phyloP scores from a whole-genome alignment of 257 asterid species.

The Solanum arcanum region DNA sequence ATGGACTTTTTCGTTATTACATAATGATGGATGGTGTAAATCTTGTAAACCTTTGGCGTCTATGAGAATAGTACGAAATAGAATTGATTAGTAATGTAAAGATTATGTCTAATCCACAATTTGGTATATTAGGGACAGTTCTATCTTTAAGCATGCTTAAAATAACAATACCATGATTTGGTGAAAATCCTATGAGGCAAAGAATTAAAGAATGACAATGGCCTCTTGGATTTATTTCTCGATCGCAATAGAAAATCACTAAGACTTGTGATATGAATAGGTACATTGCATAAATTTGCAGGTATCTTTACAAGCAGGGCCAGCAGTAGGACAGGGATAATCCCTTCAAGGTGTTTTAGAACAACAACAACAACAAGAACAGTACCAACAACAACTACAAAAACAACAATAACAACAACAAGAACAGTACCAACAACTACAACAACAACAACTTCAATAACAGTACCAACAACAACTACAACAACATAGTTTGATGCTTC shows the following conservation, averaged over 20 bases:
- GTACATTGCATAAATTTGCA: background rate
- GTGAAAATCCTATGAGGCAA: background rate
- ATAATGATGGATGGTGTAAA: background rate
- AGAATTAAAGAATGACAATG: background rate
- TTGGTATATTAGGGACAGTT: too few species aligned
- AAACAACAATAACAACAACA: too few species aligned
- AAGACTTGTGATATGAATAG: background rate
- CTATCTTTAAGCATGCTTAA: too few species aligned
- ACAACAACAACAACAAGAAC: background rate
- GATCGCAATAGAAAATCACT: background rate
- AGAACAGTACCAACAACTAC: too few species aligned
- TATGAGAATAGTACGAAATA: too few species aligned
- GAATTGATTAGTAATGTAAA: background rate
- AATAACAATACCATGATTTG: background rate
- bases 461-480: too few species aligned
- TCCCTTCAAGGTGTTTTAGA: too few species aligned
- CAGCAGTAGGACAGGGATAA: background rate
- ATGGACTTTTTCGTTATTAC: background rate
- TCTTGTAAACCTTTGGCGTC: background rate
- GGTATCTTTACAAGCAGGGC: background rate
- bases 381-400: too few species aligned
- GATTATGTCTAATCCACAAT: too few species aligned
- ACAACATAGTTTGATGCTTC: too few species aligned
- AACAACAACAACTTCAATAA: too few species aligned
- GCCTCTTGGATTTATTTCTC: background rate